Evolutionary conservation across 768 basidiomycete genomes (phyloP).

Genomic region (Tylopilus vinaceipallidus): DNA sequence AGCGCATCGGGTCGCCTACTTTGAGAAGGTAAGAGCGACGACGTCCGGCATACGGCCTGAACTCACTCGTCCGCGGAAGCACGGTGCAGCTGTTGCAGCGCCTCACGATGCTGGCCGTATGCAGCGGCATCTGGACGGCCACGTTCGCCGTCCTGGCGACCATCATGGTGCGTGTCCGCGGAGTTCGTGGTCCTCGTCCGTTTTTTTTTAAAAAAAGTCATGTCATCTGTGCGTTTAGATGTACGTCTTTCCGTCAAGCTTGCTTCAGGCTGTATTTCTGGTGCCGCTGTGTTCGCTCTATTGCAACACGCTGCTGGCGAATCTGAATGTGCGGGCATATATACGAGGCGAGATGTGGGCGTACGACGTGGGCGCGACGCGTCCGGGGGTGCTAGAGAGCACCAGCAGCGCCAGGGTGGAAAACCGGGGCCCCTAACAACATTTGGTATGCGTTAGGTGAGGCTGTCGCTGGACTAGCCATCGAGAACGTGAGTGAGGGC

Average conservation of each 20-base stretch:
- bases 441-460: too few species aligned
- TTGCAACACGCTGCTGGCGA: not conserved
- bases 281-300: not conserved
- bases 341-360: too few species aligned
- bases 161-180: not conserved
- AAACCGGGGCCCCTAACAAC: too few species aligned
- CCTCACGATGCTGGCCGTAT: not conserved
- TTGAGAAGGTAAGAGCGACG: not conserved
- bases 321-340: not conserved
- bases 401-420: too few species aligned
- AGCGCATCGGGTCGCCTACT: not conserved
- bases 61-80: not conserved
- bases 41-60: not conserved
- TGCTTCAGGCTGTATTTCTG: too few species aligned
- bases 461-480: too few species aligned
- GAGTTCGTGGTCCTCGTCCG: not conserved
- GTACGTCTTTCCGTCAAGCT: too few species aligned
- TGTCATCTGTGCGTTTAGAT: too few species aligned
- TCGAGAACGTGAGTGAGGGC: too few species aligned
- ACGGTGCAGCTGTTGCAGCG: not conserved
- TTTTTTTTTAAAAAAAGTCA: too few species aligned
- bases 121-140: conserved; percentile 48
- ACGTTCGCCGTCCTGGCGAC: conserved; percentile 42
- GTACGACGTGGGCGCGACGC: too few species aligned
- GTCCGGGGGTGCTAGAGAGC: too few species aligned